Base-by-base conservation (phyloP, 305 asterid species). In the Plantago coronopus region DNA sequence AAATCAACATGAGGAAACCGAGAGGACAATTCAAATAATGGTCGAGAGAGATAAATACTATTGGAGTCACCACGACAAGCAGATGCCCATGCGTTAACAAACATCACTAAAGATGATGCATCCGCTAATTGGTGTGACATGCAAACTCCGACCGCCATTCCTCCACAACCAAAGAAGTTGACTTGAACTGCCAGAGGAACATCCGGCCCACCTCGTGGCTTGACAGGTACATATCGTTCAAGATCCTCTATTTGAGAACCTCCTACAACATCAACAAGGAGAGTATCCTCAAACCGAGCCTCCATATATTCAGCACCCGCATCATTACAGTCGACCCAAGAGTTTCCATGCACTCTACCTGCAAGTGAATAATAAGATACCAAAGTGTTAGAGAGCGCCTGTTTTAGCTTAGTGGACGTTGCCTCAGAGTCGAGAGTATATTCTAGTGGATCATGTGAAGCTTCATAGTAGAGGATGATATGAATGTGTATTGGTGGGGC, bases 401-500 rank as follows among this genome's bases (percentile, higher is more conserved):
- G 44, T 71, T 69, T 76, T 4, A 83, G 74, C 34, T 31, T 54
- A 44, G 1, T 17, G 1, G 51, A 72, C 48, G 70, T 77, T 38
- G 61, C 67, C 17, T 5, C 60, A 17, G 23, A 20, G 18, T 21
- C 23, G 20, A n/a, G 25, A 5, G 46, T 31, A 47, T 53, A 53
- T 17, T 25, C 42, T 25, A 53, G 58, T 18, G 61, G 17, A 13
- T 55, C 48, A 60, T 72, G 61, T 18, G 18, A 15, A 49, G 17
- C 20, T 49, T 54, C 57, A 61, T 76, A 80, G 50, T 75, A 80
- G 7, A 83, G 76, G 59, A 80, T 68, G 18, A 80, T 69, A 68
- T 83, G 83, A 40, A 64, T 57, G 70, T 78, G 76, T 7, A 65
- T 51, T 31, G 66, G 70, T 1, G 86, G 82, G 3, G 74, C 78